Base-by-base conservation (phyloP, 1,284 basidiomycete genomes). In the Papiliotrema nemorosa region DNA sequence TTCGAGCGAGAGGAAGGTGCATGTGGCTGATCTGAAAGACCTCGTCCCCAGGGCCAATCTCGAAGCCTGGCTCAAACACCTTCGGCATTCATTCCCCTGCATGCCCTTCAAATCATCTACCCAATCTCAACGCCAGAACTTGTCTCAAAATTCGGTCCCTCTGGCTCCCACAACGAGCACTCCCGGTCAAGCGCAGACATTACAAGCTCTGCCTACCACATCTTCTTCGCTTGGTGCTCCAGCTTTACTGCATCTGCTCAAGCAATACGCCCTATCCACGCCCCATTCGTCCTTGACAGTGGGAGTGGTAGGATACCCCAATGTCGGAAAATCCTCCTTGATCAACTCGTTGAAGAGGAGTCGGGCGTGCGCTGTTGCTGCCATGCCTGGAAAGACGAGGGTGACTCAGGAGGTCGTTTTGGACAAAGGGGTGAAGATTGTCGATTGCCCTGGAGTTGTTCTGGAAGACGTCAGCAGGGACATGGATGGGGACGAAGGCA, bases 401-500 rank as follows among this genome's bases (percentile, higher is more conserved):
- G 88, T 91, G 31, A 79, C 97, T n/a, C 94, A 98, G 73, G 88
- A 88, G 16, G 79, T 98, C 2, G 88, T 90, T 62, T 81, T 98
- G 2, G 93, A 98, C 73, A 88, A 93, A 47, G 89, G 90, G 1
- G 81, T 98, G 60, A 84, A 87, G 48, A 86, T 98, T 25, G 80
- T 98, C 13, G 96, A 98, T 75, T 97, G 92, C 44, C 94, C 96
- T 0, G 94, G 94, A 56, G 92, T 98, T 26, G 88, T 97, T 14
- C 59, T 70, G 56, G 72, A 91, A 58, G 88, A 76, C 51, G 64
- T 75, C 33, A 62, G 64, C 3, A 87, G 55, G 80, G 84, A 55
- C 77, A 80, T 42, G 76, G 80, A 52, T 65, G 76, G 47, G 67
- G 76, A 55, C 72, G 80, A 61, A 75, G 78, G 68, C 42, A 78